Evolutionary conservation across 179 eudicot species (phyloP).

Genomic region (Spergularia azorica): DNA sequence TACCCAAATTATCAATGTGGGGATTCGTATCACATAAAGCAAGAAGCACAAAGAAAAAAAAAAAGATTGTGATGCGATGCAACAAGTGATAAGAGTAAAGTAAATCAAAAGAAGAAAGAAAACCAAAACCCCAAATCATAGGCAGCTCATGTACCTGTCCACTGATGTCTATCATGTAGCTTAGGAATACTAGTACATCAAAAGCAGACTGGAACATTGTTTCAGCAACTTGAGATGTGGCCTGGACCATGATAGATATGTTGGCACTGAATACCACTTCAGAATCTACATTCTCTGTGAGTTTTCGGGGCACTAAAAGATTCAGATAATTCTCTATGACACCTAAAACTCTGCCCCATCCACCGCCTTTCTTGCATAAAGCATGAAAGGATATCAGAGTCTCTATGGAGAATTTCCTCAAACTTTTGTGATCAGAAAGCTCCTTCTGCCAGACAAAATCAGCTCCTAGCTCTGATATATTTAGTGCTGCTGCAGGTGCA

Average conservation of each 20-base stretch:
- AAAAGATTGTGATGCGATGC: neutral
- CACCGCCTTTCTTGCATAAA: slow-evolving; percentile 57
- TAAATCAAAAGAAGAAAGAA: neutral
- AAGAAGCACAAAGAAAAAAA: neutral
- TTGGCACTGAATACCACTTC: slow-evolving; percentile 48
- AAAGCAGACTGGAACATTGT: slow-evolving; percentile 84
- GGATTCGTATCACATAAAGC: neutral
- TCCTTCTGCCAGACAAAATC: slow-evolving; percentile 77
- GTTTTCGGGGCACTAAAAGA: slow-evolving; percentile 73
- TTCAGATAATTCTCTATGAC: slow-evolving; percentile 72
- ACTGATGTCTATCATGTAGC: slow-evolving; percentile 71
- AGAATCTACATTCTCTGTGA: slow-evolving; percentile 45
- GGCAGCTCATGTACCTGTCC: slow-evolving; percentile 68
- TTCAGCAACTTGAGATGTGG: slow-evolving; percentile 87
- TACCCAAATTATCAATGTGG: neutral
- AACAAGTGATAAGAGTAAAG: neutral
- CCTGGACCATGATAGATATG: slow-evolving; percentile 58
- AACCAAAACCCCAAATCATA: neutral
- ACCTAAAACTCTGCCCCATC: slow-evolving; percentile 76
- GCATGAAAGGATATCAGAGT: slow-evolving; percentile 67
- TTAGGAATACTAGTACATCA: slow-evolving; percentile 71
- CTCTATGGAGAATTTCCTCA: slow-evolving; percentile 75
- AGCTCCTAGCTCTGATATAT: slow-evolving; percentile 65
- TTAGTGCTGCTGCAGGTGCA: slow-evolving; percentile 50
- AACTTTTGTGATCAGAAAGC: slow-evolving; percentile 60